These are phyloP conservation scores for Didymella lethalis DNA, from an alignment of 2,329 filamentous ascomycete species.

Conservation along the genomic window DNA sequence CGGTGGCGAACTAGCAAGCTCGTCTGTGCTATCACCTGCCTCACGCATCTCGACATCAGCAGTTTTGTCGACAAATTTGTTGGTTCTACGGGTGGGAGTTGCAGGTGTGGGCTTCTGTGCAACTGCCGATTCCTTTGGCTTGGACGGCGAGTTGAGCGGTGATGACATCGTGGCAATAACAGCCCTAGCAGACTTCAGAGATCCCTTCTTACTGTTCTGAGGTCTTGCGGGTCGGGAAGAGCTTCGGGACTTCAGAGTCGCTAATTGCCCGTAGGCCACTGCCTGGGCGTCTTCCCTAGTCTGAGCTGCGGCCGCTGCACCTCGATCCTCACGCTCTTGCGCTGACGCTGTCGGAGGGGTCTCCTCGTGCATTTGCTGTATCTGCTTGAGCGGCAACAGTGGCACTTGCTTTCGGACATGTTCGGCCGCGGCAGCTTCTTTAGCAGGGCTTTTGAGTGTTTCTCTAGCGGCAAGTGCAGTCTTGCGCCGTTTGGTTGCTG, in stretches of 20 bases:
- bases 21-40: slow-evolving; percentile 25
- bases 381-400: slow-evolving; percentile 27
- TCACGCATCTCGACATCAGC: slow-evolving; percentile 36
- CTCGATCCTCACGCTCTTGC: slow-evolving; percentile 46
- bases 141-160: slow-evolving; percentile 28
- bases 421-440: slow-evolving; percentile 21
- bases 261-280: slow-evolving; percentile 27
- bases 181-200: slow-evolving; percentile 38
- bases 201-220: slow-evolving; percentile 34
- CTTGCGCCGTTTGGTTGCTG: slow-evolving; percentile 44
- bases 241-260: slow-evolving; percentile 34
- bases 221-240: slow-evolving; percentile 27
- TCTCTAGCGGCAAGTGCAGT: slow-evolving; percentile 35
- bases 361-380: slow-evolving; percentile 31
- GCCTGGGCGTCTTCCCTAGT: slow-evolving; percentile 29
- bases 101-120: slow-evolving; percentile 21
- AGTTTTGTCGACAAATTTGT: background rate
- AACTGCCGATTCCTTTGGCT: slow-evolving; percentile 10
- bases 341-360: slow-evolving; percentile 32
- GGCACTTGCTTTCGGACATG: slow-evolving; percentile 22
- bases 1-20: slow-evolving; percentile 32
- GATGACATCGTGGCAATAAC: slow-evolving; percentile 33
- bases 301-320: slow-evolving; percentile 42
- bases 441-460: slow-evolving; percentile 31
- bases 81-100: slow-evolving; percentile 22